Evolutionary conservation across 2,329 filamentous ascomycete species (phyloP).

Genomic region (Sporothrix humicola): DNA sequence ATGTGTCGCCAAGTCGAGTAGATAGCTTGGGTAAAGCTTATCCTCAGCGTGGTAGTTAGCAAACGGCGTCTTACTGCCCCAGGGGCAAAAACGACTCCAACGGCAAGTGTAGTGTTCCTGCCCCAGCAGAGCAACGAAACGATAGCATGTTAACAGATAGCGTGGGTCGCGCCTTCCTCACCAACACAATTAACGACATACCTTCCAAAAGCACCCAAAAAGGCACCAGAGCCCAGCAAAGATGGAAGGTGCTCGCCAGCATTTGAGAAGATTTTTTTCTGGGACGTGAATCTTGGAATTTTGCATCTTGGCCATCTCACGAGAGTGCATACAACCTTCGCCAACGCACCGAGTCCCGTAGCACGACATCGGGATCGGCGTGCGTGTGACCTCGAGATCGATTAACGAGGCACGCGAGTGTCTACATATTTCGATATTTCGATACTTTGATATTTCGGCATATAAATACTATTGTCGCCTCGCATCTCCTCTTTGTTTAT

Average conservation of each 20-base stretch:
- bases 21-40: conserved; percentile 15
- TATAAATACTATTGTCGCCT: neutral
- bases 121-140: neutral
- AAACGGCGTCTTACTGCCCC: neutral
- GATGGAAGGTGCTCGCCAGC: neutral
- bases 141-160: conserved; percentile 26
- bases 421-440: neutral
- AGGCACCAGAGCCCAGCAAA: neutral
- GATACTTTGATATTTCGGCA: neutral
- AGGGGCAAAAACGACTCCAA: neutral
- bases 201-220: neutral
- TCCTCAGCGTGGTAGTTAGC: neutral
- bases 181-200: neutral
- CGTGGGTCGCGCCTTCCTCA: conserved; percentile 19
- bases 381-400: neutral
- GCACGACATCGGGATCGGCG: conserved; percentile 12
- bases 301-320: neutral
- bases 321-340: neutral
- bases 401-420: neutral
- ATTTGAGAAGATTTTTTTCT: neutral
- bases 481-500: neutral
- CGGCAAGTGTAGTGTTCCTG: neutral
- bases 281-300: neutral
- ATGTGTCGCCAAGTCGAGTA: conserved; percentile 19
- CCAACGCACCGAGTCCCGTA: neutral